A percentile compares a stretch with the other conserved stretches of the same genome.
These are phyloP conservation scores for Mycena venus DNA, from an alignment of 768 basidiomycete genomes.

Conservation along the genomic window DNA sequence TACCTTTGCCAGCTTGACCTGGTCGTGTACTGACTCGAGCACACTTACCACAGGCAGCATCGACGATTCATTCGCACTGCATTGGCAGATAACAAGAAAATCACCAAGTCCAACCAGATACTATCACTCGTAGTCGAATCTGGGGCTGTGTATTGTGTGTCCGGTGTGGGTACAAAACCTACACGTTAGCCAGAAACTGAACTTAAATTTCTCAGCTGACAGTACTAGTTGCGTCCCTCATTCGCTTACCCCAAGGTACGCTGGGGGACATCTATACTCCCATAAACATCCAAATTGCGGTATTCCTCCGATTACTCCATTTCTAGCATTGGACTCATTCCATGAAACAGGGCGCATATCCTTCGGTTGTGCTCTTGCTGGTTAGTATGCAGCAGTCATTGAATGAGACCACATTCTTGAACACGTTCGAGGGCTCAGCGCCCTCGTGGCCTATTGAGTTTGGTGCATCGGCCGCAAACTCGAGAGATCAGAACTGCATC, in stretches of 20 bases:
- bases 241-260: conserved; percentile 26
- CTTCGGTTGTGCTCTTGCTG: conserved; percentile 13
- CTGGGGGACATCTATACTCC: conserved; percentile 34
- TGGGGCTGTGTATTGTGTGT: background rate
- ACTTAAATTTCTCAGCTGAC: conserved; percentile 3
- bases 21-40: no score
- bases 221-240: conserved; percentile 13
- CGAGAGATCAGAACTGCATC: no score
- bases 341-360: conserved; percentile 25
- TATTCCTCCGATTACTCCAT: background rate
- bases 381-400: conserved; percentile 1
- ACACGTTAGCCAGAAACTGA: background rate
- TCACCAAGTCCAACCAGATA: background rate
- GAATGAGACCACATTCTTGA: conserved; percentile 12
- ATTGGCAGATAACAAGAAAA: background rate
- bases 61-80: background rate
- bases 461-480: no score
- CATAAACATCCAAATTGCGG: conserved; percentile 32
- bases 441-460: no score
- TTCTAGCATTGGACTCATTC: no score
- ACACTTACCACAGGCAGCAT: background rate
- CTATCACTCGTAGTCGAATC: background rate
- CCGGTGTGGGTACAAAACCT: background rate
- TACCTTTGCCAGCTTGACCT: background rate
- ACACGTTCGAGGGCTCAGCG: background rate